A percentile compares a stretch with the other conserved stretches of the same genome.
phyloP scores from a whole-genome alignment of 257 asterid species.

The Paulownia fortunei region DNA sequence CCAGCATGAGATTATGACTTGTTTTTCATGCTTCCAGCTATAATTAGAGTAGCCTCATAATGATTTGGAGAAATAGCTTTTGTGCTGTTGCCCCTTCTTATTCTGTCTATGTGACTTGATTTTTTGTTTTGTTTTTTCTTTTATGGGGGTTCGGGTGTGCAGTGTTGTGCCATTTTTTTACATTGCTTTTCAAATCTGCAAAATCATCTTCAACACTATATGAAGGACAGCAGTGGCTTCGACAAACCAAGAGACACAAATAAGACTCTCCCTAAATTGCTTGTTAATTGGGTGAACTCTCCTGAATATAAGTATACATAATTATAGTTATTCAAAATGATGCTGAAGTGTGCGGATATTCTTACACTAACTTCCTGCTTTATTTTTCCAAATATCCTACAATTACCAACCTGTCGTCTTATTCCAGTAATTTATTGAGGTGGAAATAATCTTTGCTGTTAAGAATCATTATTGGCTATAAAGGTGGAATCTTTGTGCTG shows the following conservation, averaged over 20 bases:
- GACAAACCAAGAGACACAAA: background rate
- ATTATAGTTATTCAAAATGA: background rate
- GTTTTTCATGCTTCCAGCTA: background rate
- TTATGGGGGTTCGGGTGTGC: background rate
- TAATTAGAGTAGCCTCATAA: background rate
- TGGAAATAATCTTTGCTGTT: background rate
- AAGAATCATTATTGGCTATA: background rate
- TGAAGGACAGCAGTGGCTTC: background rate
- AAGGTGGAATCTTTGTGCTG: slow-evolving; percentile 16
- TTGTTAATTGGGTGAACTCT: background rate
- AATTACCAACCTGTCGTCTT: background rate
- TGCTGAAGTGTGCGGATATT: background rate
- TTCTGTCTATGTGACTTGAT: background rate
- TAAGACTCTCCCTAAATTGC: background rate
- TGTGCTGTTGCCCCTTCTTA: background rate
- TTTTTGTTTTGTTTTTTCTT: background rate
- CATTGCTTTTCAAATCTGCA: background rate
- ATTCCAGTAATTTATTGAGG: background rate
- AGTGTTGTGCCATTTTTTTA: background rate
- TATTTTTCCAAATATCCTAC: background rate
- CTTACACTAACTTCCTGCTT: background rate
- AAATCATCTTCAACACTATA: background rate
- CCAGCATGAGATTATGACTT: background rate
- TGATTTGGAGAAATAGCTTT: background rate
- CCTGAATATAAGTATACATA: background rate